Evolutionary conservation across 495 filamentous ascomycete genomes (phyloP).

Genomic region (Clavariopsis aquatica): DNA sequence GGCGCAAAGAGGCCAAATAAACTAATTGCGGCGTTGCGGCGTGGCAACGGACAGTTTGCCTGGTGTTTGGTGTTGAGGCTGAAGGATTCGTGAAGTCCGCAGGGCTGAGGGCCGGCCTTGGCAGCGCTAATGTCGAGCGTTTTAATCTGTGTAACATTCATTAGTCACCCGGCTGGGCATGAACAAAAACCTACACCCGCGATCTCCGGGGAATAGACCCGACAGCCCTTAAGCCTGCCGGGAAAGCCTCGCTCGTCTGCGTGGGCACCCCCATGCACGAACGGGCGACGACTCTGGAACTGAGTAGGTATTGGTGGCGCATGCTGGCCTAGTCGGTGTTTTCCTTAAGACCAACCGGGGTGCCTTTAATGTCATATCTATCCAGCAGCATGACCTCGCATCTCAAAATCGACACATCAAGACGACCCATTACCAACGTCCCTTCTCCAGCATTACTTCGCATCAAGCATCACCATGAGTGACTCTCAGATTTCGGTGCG

Average conservation of each 20-base stretch:
- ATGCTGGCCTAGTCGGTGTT: neutral
- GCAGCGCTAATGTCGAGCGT: neutral
- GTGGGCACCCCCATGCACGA: conserved; percentile 6
- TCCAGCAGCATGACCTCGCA: conserved; percentile 15
- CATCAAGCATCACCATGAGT: conserved; percentile 26
- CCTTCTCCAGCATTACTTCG: conserved; percentile 1
- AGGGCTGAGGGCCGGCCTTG: neutral
- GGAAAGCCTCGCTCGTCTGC: neutral
- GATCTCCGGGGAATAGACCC: neutral
- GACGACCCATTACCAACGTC: neutral
- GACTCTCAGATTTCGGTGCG: conserved; percentile 26
- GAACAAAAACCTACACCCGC: neutral
- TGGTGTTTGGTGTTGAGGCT: conserved; percentile 1
- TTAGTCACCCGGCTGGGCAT: neutral
- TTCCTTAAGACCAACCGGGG: neutral
- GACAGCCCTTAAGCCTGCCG: neutral
- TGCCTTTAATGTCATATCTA: conserved; percentile 6
- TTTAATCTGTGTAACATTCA: neutral
- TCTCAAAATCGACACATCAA: conserved; percentile 11
- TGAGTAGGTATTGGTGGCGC: conserved; percentile 18
- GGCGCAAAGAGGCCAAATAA: neutral
- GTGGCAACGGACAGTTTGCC: neutral
- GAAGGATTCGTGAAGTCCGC: neutral
- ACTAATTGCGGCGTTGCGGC: conserved; percentile 1
- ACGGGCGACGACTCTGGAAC: conserved; percentile 12